Conservation (phyloP, 768 basidiomycete genomes). For the Mrakia frigida region DNA sequence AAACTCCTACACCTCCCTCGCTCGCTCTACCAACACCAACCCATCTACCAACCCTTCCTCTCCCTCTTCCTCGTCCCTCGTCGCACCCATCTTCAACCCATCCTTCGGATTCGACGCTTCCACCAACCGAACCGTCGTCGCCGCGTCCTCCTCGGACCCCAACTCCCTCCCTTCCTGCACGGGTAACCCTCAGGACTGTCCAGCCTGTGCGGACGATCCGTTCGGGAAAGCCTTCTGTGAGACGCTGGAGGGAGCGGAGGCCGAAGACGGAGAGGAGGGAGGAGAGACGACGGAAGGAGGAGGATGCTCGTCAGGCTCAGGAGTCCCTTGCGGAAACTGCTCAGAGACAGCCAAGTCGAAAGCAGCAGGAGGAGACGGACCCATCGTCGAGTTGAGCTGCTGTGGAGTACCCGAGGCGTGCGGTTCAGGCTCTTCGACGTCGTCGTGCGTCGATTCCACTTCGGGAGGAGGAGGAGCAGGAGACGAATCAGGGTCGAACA, state of each 20-base stretch:
- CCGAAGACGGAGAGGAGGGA: neutral
- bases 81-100: conserved; percentile 31
- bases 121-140: neutral
- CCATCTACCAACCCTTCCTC: too few relatives aligned
- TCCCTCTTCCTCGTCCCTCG: conserved; percentile 33
- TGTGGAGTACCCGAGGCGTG: conserved; percentile 31
- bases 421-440: neutral
- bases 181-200: conserved; percentile 79
- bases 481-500: neutral
- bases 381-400: conserved; percentile 14
- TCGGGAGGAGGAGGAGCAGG: neutral
- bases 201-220: conserved; percentile 75
- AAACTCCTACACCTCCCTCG: too few relatives aligned
- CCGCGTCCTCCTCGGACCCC: neutral
- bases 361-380: conserved; percentile 14
- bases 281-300: conserved; percentile 47
- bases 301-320: conserved; percentile 53
- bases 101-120: conserved; percentile 39
- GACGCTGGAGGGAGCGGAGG: conserved; percentile 50
- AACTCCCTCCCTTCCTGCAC: conserved; percentile 52
- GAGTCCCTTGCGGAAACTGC: conserved; percentile 34
- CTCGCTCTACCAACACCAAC: too few relatives aligned
- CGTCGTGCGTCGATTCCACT: neutral
- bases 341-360: conserved; percentile 32
- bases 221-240: conserved; percentile 85